Conservation (phyloP, 371 early-diverging fungal species). For the Lichtheimia ramosa region DNA sequence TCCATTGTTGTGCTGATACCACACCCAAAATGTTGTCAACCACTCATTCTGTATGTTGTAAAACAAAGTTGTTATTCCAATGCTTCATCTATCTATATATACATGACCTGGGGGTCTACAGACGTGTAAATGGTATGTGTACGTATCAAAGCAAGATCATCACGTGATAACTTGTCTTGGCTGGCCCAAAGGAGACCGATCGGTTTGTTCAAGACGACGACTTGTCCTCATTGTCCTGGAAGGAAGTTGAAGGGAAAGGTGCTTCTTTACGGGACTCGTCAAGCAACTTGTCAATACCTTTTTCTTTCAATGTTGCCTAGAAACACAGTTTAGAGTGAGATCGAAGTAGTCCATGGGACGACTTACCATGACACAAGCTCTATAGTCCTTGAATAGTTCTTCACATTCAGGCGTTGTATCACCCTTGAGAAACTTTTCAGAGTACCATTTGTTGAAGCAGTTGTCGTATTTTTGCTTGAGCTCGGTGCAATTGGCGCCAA, state of each 20-base stretch:
- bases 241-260: constrained; percentile 50
- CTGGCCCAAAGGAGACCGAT: too few relatives aligned
- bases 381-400: constrained; percentile 81
- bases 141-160: too few relatives aligned
- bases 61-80: too few relatives aligned
- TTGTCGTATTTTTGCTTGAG: constrained; percentile 89
- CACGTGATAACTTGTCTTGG: too few relatives aligned
- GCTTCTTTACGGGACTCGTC: constrained; percentile 77
- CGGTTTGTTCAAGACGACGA: too few relatives aligned
- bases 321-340: background rate
- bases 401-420: constrained; percentile 80
- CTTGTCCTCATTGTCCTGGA: too few relatives aligned
- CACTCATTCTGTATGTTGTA: too few relatives aligned
- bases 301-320: constrained; percentile 76
- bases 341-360: background rate
- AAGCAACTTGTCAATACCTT: constrained; percentile 75
- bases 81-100: too few relatives aligned
- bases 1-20: too few relatives aligned
- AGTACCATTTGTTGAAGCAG: constrained; percentile 96
- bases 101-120: too few relatives aligned
- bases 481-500: constrained; percentile 83
- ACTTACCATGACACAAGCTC: constrained; percentile 81
- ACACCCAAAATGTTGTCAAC: too few relatives aligned
- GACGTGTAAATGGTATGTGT: too few relatives aligned
- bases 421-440: constrained; percentile 91